Base-by-base conservation (phyloP, 306 rosid species). In the Fragaria iinumae region DNA sequence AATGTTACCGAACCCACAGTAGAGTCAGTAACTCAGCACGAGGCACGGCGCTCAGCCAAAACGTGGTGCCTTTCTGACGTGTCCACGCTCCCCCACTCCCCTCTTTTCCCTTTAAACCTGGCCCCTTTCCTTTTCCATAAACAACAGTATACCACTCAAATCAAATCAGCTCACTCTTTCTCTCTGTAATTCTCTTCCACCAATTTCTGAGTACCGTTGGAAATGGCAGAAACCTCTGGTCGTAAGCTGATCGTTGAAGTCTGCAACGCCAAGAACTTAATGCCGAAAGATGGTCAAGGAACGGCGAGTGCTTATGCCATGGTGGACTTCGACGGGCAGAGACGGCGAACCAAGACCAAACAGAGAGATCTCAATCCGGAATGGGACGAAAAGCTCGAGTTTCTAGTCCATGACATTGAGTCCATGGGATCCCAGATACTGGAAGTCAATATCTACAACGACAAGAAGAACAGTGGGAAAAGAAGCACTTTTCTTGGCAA, bases 241-340 rank as follows among this genome's bases (percentile, higher is more conserved):
- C 83, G 97, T 41, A 94, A 89, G 87, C 89, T 94, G 8, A 49
- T 89, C 1, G 97, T 94, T 1, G 91, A 91, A 72, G 80, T 94
- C n/a, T 86, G 89, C 78, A 88, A 82, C 17, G 98, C 98, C 11
- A 90, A 90, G 84, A 94, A 94, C 62, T 55, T 94, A 74, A 94
- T 90, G 98, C 98, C 97, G 0, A 94, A 94, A 70, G 98, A 94
- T 62, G 97, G 97, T 23, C 98, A 94, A 83, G 98, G 98, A 71
- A 94, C 98, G 2, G 95, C 97, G 2, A 94, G 93, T 38, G 98
- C 98, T 12, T 94, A 94, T 32, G 98, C 97, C 4, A 87, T 94
- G 8, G 93, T 89, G 0, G 98, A 94, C 81, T 94, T 85, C 72
- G 98, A 94, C 6, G 93, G 97, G 8, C 96, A 94, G 82, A 80